phyloP scores from a whole-genome alignment of 225 moss, liverwort and hornwort species.

The Thuidium tamariscinum region DNA sequence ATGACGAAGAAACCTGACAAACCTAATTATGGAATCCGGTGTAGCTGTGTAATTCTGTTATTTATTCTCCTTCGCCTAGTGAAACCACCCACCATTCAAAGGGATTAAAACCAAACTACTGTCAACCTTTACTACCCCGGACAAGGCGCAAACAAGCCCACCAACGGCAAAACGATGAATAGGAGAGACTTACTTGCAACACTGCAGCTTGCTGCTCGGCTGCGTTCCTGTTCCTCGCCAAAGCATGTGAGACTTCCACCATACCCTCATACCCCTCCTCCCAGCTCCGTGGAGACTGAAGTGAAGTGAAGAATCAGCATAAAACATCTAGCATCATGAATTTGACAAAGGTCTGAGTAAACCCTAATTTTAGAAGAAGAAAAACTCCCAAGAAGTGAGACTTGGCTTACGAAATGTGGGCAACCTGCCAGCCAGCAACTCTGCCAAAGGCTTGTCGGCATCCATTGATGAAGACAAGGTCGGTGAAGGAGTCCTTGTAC shows the following conservation, averaged over 20 bases:
- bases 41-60: background rate
- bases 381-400: no score
- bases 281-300: slow-evolving; percentile 78
- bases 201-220: slow-evolving; percentile 82
- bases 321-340: background rate
- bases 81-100: background rate
- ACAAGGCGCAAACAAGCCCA: background rate
- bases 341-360: background rate
- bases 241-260: slow-evolving; percentile 90
- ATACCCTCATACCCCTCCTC: slow-evolving; percentile 85
- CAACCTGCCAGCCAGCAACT: slow-evolving; percentile 86
- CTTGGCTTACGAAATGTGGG: background rate
- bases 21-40: background rate
- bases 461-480: slow-evolving; percentile 80
- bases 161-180: background rate
- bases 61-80: background rate
- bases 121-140: background rate
- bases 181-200: slow-evolving; percentile 34
- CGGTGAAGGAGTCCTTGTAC: slow-evolving; percentile 71
- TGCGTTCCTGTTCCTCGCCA: slow-evolving; percentile 59
- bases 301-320: slow-evolving; percentile 1
- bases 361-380: background rate
- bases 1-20: background rate
- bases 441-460: slow-evolving; percentile 74
- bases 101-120: background rate